Evolutionary conservation across 202 grass and related monocot species (phyloP), one percentile per base, ranked within the genome.

Genomic region (Panicum hallii): DNA sequence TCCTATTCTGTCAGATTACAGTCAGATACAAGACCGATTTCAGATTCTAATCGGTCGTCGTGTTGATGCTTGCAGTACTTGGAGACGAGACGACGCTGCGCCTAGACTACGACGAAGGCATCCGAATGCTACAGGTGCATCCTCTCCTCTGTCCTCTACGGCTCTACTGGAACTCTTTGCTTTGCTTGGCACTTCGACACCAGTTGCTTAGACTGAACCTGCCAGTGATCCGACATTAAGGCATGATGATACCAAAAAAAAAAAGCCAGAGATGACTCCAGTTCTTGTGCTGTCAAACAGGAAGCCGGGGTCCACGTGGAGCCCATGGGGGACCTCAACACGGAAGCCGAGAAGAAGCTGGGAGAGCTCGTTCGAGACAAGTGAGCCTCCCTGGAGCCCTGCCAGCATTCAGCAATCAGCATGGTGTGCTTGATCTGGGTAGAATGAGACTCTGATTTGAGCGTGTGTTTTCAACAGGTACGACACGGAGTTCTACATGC

Each of bases 251-350:
- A 26, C 26, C n/a, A n/a, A n/a, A 26, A 26, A 26, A 26, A 26
- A 26, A 26, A 26, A 26, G 26, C 26, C 26, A 26, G 26, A 26
- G 26, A 26, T 26, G 26, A 26, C 26, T 26, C 26, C 26, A 26
- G 26, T 26, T 26, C 26, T 26, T 26, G 26, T 26, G 26, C 26
- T 26, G 26, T 26, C 26, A 26, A 26, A 17, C 65, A 88, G 87
- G 92, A 94, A n/a, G 92, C 87, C 36, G 87, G 89, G 14, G 71
- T 82, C 9, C 77, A 91, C 48, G 79, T 91, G 4, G 89, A 94
- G 15, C 43, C 80, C 62, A 78, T 87, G 77, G 89, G 83, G 41
- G 92, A 94, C 77, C 72, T 94, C 22, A 91, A 28, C 49, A 87
- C 89, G 11, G 84, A 94, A 70, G 30, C 78, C 7, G 89, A 91